A percentile compares a stretch with the other conserved stretches of the same genome.
phyloP scores from a whole-genome alignment of 2,329 filamentous ascomycete genomes.

The Corinectria fuckeliana region DNA sequence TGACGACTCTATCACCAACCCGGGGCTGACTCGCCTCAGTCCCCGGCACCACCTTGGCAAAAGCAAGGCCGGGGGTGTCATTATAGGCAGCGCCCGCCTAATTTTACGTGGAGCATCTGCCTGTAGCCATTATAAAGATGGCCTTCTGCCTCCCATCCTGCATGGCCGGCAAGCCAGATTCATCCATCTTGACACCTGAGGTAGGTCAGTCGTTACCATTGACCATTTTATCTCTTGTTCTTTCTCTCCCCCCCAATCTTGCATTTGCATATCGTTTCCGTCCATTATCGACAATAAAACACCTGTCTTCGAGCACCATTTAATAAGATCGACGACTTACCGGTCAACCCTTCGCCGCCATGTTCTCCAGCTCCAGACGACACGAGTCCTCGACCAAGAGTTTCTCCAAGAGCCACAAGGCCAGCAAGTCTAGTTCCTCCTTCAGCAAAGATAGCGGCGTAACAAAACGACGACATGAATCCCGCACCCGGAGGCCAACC shows the following conservation, averaged over 20 bases:
- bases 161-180: constrained; percentile 21
- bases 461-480: constrained; percentile 61
- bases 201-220: constrained; percentile 38
- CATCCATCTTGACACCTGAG: constrained; percentile 38
- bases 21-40: constrained; percentile 31
- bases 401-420: constrained; percentile 60
- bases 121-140: constrained; percentile 38
- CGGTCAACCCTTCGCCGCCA: constrained; percentile 34
- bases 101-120: constrained; percentile 31
- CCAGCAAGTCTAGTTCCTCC: constrained; percentile 58
- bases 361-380: constrained; percentile 52
- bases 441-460: constrained; percentile 62
- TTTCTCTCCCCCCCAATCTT: constrained; percentile 8
- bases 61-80: constrained; percentile 26
- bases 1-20: constrained; percentile 32
- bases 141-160: constrained; percentile 16
- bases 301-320: constrained; percentile 9
- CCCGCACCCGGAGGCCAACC: constrained; percentile 53
- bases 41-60: not conserved
- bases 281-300: constrained; percentile 17
- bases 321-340: constrained; percentile 16
- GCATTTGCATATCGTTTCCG: constrained; percentile 9
- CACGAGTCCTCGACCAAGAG: constrained; percentile 56
- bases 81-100: constrained; percentile 31
- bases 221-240: constrained; percentile 23